Evolutionary conservation across 169 alveolate species (phyloP), one percentile per base, ranked within the genome.

Genomic region (Eimeria necatrix): DNA sequence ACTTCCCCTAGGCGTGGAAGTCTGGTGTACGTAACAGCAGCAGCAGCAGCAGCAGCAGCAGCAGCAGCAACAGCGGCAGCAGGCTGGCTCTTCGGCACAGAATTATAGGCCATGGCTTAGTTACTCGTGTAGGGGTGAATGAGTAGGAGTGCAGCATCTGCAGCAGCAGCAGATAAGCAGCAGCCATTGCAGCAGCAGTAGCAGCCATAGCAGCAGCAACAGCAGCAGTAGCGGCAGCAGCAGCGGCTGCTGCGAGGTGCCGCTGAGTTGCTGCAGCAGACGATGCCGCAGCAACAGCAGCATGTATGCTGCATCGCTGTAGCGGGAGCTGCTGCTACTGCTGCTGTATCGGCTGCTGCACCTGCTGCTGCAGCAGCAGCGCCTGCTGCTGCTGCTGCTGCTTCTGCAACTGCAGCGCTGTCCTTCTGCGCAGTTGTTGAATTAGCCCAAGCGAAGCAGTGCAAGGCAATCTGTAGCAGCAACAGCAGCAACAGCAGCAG

Each of bases 11-110:
- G 0, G 41, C 41, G 0, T 2, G 41, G 41, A 2, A 32, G 41
- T 32, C 41, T 32, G 41, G 41, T 32, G n/a, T 32, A 32, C 41
- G 41, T 32, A n/a, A n/a, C n/a, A n/a, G n/a, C n/a, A n/a, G 78
- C 32, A 68, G 6, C n/a, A 7, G 78, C 78, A n/a, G 78, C 48
- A 22, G 78, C 78, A 68, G 78, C 78, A 68, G 78, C 78, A 68
- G 78, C 78, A 68, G 78, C 78, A 68, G 78, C 49, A 68, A 22
- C 22, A 5, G 18, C 8, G 48, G 41, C 10, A 68, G 18, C 32
- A 64, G 24, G 7, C 5, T 64, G 24, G 74, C 18, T 8, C 46
- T 32, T 32, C 41, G 3, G 41, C 41, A 32, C 41, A 0, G 41
- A 68, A 22, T 4, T 4, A n/a, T 4, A 68, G 3, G 78, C 41